Evolutionary conservation across 1,284 basidiomycete genomes (phyloP), one percentile per base, ranked within the genome.

Genomic region (Heliocybe sulcata): DNA sequence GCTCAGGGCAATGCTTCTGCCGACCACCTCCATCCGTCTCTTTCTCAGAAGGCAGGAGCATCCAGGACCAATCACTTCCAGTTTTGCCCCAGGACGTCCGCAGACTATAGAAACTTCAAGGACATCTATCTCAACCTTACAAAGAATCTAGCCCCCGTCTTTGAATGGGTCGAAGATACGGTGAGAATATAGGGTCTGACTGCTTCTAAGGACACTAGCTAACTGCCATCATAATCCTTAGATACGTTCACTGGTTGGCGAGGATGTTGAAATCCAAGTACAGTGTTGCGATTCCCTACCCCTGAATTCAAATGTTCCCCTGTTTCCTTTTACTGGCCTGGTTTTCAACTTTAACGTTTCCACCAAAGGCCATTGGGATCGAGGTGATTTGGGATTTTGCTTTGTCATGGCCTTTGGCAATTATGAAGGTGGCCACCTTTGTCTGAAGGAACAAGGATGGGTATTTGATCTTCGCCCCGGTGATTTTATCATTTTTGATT

Each of bases 281-380:
- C 9, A 35, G 16, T 9, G 9, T 16, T 35, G 9, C 11, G 54
- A 59, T 1, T 26, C 54, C 38, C 53, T 64, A 0, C 64, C 65
- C 0, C 14, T 50, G 4, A 54, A 57, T 23, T 54, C 52, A 1
- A 3, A 49, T 2, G 58, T 58, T 33, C 52, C 57, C 3, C 58
- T 59, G 0, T 55, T 56, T 47, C 65, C 65, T 23, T 67, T 67
- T 23, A 55, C 53, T 22, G 63, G 65, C 0, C 58, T 65, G 22
- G 61, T 64, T 0, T 26, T 67, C 35, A 66, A 67, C 29, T 38
- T 65, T 27, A 58, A 63, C 48, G 60, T 60, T 4, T 23, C 49
- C 0, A 64, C 61, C 0, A 23, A 51, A 1, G 56, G 55, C 10
- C 65, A 67, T 51, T 6, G 58, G 11, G 63, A 67, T 45, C 25